Evolutionary conservation across 257 asterid species (phyloP), one percentile per base, ranked within the genome.

Genomic region (Lantana camara): DNA sequence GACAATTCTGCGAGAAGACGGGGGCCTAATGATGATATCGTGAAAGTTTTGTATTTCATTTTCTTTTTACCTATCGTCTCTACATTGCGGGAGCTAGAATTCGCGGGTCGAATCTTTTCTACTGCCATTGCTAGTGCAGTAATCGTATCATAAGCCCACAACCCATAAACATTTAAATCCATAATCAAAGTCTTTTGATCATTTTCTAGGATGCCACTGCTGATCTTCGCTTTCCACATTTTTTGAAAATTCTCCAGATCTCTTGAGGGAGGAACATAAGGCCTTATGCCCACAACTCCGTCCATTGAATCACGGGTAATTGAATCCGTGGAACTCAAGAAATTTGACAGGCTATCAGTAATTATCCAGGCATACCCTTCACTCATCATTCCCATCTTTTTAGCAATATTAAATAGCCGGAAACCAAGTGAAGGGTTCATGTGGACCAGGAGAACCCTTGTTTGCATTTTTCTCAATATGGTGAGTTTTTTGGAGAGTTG

Each of bases 281-380:
- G 85, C 80, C 83, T 76, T 29, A 87, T n/a, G 9, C 86, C 95
- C 37, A 87, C 13, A 52, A 82, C 86, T 24, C 95, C 90, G 24
- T 87, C 83, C 88, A 85, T 82, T n/a, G n/a, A n/a, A n/a, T n/a
- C n/a, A n/a, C n/a, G n/a, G n/a, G n/a, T n/a, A n/a, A n/a, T n/a
- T n/a, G n/a, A n/a, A n/a, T n/a, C n/a, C 0, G 86, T 44, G 23
- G 79, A 66, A 59, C 32, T 62, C 66, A 80, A 4, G 78, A 77
- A 79, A 62, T 63, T 80, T 11, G 90, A 82, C 30, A 82, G 20
- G 23, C 86, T 71, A 41, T 80, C 82, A 2, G 90, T 73, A 35
- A 79, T 19, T 12, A 85, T 22, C 93, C 95, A 87, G 0, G 1
- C n/a, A n/a, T n/a, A n/a, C n/a, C n/a, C n/a, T n/a, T n/a, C n/a